Evolutionary conservation across 1,139 yeast species (phyloP).

Genomic region (Lodderomyces theae): DNA sequence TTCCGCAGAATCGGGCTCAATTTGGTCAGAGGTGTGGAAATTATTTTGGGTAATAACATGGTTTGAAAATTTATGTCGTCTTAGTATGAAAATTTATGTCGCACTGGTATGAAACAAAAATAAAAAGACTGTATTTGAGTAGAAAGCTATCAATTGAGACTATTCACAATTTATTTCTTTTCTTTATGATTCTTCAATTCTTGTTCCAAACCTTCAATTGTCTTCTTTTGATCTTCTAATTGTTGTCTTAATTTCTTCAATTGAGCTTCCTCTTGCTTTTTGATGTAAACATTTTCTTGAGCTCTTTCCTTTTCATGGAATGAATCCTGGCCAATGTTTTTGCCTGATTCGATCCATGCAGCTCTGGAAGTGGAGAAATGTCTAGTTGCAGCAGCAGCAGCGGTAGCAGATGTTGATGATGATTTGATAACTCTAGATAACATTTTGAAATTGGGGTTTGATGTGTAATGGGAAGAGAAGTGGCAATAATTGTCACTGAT

Average conservation of each 20-base stretch:
- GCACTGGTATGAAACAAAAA: too few relatives aligned
- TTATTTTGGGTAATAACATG: too few relatives aligned
- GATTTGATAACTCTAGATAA: constrained; percentile 33
- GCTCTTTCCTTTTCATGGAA: constrained; percentile 47
- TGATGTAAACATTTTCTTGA: constrained; percentile 43
- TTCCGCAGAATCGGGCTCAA: too few relatives aligned
- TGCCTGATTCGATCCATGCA: constrained; percentile 25
- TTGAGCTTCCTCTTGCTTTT: constrained; percentile 49
- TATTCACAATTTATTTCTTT: too few relatives aligned
- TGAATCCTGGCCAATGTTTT: constrained; percentile 23
- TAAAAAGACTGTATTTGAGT: too few relatives aligned
- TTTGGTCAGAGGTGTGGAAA: too few relatives aligned
- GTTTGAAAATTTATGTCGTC: too few relatives aligned
- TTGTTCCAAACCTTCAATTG: constrained; percentile 41
- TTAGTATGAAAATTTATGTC: too few relatives aligned
- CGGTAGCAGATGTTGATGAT: constrained; percentile 11
- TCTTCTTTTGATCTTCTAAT: constrained; percentile 45
- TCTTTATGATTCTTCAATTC: constrained; percentile 31
- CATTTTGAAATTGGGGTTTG: constrained; percentile 20
- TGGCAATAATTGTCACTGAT: not conserved
- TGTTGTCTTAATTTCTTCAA: constrained; percentile 46
- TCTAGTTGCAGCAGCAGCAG: constrained; percentile 22
- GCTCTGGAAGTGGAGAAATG: constrained; percentile 38
- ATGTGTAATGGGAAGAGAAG: not conserved
- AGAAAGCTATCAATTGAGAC: too few relatives aligned